A percentile compares a stretch with the other conserved stretches of the same genome.
Evolutionary conservation across 768 basidiomycete genomes (phyloP).

Genomic region (Termitomyces sp.): DNA sequence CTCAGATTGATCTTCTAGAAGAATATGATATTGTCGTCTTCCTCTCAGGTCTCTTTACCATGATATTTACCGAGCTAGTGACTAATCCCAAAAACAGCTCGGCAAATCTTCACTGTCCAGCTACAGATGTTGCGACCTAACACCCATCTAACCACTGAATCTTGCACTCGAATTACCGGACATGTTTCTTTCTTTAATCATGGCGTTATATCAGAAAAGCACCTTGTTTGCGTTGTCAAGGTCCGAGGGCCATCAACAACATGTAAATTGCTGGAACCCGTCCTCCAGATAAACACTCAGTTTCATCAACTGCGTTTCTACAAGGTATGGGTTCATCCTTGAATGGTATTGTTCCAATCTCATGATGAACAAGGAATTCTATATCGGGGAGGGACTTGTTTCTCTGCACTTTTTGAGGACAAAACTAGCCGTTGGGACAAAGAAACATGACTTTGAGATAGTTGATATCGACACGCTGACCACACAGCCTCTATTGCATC

Average conservation of each 20-base stretch:
- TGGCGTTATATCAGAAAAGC: conserved; percentile 37
- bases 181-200: conserved; percentile 33
- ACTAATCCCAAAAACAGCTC: conserved; percentile 7
- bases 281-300: not conserved
- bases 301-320: not conserved
- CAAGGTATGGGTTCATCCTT: conserved; percentile 8
- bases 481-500: conserved; percentile 76
- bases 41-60: conserved; percentile 51
- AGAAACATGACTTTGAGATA: conserved; percentile 21
- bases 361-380: conserved; percentile 58
- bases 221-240: conserved; percentile 47
- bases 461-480: conserved; percentile 68
- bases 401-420: conserved; percentile 72
- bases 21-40: conserved; percentile 75
- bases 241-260: conserved; percentile 38
- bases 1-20: conserved; percentile 75
- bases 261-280: conserved; percentile 16
- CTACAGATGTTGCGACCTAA: conserved; percentile 1
- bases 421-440: conserved; percentile 19
- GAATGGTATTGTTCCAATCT: not conserved
- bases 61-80: not conserved
- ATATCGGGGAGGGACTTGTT: conserved; percentile 74
- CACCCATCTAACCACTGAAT: not conserved
- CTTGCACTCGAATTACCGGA: conserved; percentile 15
- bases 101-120: conserved; percentile 11